A percentile compares a stretch with the other conserved stretches of the same genome.
phyloP scores from a whole-genome alignment of 306 rosid genomes.

The Castanopsis chinensis region DNA sequence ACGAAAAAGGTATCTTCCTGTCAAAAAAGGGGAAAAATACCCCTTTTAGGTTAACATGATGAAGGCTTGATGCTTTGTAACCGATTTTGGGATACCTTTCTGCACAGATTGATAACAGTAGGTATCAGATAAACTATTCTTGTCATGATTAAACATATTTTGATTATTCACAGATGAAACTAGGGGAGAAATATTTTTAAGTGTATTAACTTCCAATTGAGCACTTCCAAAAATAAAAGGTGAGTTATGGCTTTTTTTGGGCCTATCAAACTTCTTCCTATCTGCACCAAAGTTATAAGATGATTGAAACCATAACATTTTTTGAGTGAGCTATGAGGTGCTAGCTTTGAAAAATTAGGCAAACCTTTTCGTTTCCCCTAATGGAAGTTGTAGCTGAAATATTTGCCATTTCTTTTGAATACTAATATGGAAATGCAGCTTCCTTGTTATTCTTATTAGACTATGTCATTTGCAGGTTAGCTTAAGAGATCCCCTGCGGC shows the following conservation, averaged over 20 bases:
- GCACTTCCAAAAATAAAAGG: background rate
- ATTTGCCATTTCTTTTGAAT: background rate
- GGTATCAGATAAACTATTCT: background rate
- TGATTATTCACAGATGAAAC: background rate
- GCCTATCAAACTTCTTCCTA: background rate
- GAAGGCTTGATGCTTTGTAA: background rate
- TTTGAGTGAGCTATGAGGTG: background rate
- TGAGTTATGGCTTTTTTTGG: background rate
- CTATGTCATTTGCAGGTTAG: slow-evolving; percentile 55
- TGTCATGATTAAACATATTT: background rate
- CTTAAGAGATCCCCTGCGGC: slow-evolving; percentile 86
- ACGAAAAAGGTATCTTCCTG: no score
- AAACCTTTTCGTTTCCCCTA: background rate
- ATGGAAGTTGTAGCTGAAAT: background rate
- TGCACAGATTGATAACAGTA: background rate
- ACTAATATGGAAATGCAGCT: background rate
- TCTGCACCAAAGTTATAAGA: background rate
- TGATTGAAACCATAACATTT: background rate
- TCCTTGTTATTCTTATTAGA: slow-evolving; percentile 5
- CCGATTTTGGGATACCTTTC: background rate
- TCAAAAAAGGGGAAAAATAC: no score
- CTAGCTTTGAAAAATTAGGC: background rate
- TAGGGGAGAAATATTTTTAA: background rate
- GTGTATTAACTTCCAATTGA: background rate
- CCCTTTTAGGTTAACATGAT: background rate